Percentiles rank a stretch among this genome's conserved stretches.
phyloP scores from a whole-genome alignment of 1,284 basidiomycete species.

The Amylostereum chailletii region DNA sequence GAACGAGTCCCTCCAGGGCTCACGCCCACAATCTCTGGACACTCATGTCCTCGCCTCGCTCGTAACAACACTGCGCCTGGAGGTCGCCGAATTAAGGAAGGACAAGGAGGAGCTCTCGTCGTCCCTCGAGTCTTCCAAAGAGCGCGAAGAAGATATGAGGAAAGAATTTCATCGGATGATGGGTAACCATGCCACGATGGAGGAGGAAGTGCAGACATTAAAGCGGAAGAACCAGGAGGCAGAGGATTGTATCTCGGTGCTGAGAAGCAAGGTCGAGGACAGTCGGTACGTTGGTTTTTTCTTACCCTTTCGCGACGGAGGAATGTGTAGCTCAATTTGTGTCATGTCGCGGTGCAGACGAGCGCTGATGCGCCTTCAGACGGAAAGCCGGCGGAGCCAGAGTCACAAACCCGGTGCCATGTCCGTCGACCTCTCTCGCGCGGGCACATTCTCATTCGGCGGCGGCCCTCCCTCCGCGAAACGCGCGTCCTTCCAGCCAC shows the following conservation, averaged over 20 bases:
- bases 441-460: conserved; percentile 27
- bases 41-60: conserved; percentile 68
- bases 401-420: conserved; percentile 36
- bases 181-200: conserved; percentile 52
- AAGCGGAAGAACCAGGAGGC: conserved; percentile 62
- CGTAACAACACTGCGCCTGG: conserved; percentile 55
- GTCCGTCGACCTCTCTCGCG: conserved; percentile 47
- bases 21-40: conserved; percentile 52
- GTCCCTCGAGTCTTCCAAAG: conserved; percentile 38
- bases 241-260: conserved; percentile 71
- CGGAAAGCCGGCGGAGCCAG: conserved; percentile 52
- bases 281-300: conserved; percentile 49
- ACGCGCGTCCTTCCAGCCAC: conserved; percentile 62
- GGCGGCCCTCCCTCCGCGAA: conserved; percentile 44
- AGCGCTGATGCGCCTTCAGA: conserved; percentile 86
- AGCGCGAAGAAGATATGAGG: conserved; percentile 48
- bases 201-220: conserved; percentile 54
- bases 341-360: conserved; percentile 36
- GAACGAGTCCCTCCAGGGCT: conserved; percentile 38
- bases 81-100: conserved; percentile 49
- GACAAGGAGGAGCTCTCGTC: conserved; percentile 58
- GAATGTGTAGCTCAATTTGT: conserved; percentile 6
- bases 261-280: conserved; percentile 86
- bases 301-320: background rate
- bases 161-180: conserved; percentile 54